phyloP scores from a whole-genome alignment of 306 rosid species.

The Glycine tomentella region DNA sequence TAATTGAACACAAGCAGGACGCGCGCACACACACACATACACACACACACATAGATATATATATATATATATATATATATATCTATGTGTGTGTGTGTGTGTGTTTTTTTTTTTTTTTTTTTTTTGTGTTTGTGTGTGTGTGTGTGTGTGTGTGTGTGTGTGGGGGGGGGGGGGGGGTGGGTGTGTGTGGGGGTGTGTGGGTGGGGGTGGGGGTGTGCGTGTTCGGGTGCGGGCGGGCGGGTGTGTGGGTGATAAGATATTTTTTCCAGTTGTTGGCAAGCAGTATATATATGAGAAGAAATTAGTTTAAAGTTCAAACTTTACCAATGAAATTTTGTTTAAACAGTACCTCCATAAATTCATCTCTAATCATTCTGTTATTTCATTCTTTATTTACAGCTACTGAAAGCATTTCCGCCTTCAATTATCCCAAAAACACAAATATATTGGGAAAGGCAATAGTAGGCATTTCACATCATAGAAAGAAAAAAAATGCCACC shows the following conservation, averaged over 20 bases:
- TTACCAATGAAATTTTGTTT: not conserved
- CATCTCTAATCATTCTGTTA: not conserved
- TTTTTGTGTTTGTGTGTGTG: too few relatives aligned
- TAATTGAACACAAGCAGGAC: not conserved
- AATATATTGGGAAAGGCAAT: not conserved
- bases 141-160: too few relatives aligned
- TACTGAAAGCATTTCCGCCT: not conserved
- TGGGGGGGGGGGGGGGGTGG: too few relatives aligned
- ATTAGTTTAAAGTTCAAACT: not conserved
- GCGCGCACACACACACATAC: too few relatives aligned
- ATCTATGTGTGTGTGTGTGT: too few relatives aligned
- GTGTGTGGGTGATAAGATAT: too few relatives aligned
- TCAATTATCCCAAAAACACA: not conserved
- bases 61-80: too few relatives aligned
- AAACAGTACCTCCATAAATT: not conserved
- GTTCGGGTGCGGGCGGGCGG: too few relatives aligned
- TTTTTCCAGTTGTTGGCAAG: not conserved
- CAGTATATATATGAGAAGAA: not conserved
- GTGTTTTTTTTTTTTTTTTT: too few relatives aligned
- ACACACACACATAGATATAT: too few relatives aligned
- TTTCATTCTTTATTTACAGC: conserved; percentile 15
- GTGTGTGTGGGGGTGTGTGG: too few relatives aligned
- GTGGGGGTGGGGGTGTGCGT: too few relatives aligned
- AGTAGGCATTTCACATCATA: conserved; percentile 20
- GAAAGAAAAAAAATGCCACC: not conserved